Evolutionary conservation across 768 basidiomycete species (phyloP), one percentile per base, ranked within the genome.

Genomic region (Tricholoma matsutake): DNA sequence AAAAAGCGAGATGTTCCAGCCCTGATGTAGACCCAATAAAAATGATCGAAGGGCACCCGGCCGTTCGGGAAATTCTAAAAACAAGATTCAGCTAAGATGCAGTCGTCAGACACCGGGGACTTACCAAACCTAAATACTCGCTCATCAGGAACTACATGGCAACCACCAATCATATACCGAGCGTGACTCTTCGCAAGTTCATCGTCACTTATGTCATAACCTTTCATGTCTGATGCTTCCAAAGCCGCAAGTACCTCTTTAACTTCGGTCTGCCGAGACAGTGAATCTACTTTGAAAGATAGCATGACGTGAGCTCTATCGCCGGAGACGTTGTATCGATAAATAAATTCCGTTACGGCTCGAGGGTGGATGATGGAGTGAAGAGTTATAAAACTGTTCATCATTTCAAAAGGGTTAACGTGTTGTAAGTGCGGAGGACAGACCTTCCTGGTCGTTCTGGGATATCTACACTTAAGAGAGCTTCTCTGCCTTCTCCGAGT

Each of bases 1-100:
- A 78, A 98, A 99, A 64, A 99, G 72, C 1, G 94, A 91, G 54
- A 99, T 93, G 73, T 96, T 98, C 95, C 96, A 98, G 25, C 87
- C 88, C 18, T 83, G 78, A 32, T 89, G 89, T 49, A 99, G 71
- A 3, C 90, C 91, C 29, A 87, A 79, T 61, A 99, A 79, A 79
- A 98, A 99, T 65, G 91, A 92, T 45, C 92, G 86, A 60, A 99
- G 78, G 3, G 96, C 97, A 2, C 88, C 89, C 0, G 94, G 96
- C 57, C 97, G 79, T 73, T 99, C 97, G 1, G 97, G 97, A 72
- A 99, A 99, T 72, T 96, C 96, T 98, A 69, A 31, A 45, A 13
- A 54, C 31, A 25, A 52, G 9, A 34, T 25, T 62, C 53, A 61
- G 57, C 20, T 57, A 34, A 56, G 35, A 20, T 41, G 47, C 37